Percentiles rank a stretch among this genome's conserved stretches.
These are phyloP conservation scores for Jatropha multifida DNA, from an alignment of 441 rosid species.

Conservation along the genomic window DNA sequence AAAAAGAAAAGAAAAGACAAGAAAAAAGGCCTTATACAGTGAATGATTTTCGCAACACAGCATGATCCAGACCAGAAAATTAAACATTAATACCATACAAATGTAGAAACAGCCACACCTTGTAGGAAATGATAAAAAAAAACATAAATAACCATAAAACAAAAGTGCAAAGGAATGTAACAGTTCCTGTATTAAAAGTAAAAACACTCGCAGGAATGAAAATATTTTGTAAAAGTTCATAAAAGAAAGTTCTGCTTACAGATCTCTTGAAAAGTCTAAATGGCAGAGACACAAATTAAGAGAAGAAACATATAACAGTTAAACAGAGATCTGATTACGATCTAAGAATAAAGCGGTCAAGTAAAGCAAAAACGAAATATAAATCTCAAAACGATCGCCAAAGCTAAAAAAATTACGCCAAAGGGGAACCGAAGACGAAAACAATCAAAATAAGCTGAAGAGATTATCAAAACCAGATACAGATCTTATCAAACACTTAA, in stretches of 20 bases:
- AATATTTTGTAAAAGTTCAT: neutral
- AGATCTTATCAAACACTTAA: neutral
- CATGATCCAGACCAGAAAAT: neutral
- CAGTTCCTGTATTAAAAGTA: neutral
- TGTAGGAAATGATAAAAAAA: neutral
- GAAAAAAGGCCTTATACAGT: neutral
- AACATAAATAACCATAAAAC: too few relatives aligned
- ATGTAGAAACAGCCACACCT: neutral
- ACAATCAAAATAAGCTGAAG: neutral
- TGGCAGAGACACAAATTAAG: neutral
- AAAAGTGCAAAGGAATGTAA: neutral
- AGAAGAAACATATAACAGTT: neutral
- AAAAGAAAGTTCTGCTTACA: neutral
- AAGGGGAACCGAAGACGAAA: neutral
- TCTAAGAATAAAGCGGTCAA: neutral
- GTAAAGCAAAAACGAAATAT: neutral
- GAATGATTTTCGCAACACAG: neutral
- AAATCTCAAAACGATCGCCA: neutral
- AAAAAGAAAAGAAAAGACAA: neutral
- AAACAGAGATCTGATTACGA: neutral
- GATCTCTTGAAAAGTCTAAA: slow-evolving; percentile 6
- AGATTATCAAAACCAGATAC: neutral
- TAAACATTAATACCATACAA: neutral
- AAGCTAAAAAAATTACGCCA: neutral
- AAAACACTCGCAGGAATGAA: neutral